Evolutionary conservation across 768 basidiomycete species (phyloP), one percentile per base, ranked within the genome.

Genomic region (Chalciporus piperatus): DNA sequence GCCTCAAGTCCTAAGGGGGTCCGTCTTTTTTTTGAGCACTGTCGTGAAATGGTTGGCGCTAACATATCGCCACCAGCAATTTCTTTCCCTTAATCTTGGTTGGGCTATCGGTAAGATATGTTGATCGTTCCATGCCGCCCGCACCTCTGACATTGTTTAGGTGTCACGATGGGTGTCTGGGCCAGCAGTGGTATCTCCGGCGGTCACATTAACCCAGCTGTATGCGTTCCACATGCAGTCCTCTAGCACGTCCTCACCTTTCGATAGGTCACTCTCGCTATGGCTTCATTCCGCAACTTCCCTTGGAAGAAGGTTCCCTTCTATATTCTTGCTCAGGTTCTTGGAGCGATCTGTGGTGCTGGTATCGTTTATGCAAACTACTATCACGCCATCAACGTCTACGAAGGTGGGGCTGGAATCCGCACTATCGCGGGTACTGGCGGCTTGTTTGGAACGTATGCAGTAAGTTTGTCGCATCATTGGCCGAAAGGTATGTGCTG

Each of bases 291-390:
- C 66, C 81, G 89, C 55, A 77, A 76, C 41, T 91, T 92, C 68
- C 87, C 90, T 0, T 87, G 87, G 85, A 77, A 75, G 57, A 92
- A 92, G 64, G 90, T 90, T 0, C 90, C 90, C 0, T 75, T 59
- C 19, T 90, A 83, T 63, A 78, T 87, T 41, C 60, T 81, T 44
- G 78, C 83, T 0, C 87, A 89, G 63, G 51, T 84, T 17, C 63
- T 87, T 44, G 87, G 86, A 19, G 85, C 70, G 5, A 58, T 85
- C 30, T 72, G 77, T 41, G 87, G 84, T 16, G 79, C 78, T 13
- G 77, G 76, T 1, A 61, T 83, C 38, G 66, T 81, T 28, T 87
- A 86, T 56, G 84, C 73, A 6, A 82, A 83, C 58, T 88, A 85
- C 60, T 77, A 79, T 59, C 80, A 83, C 65, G 85, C 84, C 16